Conservation (phyloP, 768 basidiomycete genomes). For the Multifurca ochricompacta region DNA sequence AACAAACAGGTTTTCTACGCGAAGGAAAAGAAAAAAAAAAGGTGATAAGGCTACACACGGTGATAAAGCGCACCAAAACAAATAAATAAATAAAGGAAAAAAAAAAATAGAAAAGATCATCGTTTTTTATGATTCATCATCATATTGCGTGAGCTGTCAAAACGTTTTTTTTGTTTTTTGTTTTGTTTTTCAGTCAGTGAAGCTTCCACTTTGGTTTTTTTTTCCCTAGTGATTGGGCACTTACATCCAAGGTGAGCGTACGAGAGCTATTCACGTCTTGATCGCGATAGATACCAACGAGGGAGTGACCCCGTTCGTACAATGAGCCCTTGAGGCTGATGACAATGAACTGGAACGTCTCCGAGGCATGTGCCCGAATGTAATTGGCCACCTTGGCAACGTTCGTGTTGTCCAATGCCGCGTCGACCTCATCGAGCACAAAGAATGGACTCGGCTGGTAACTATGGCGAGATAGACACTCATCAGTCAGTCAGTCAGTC, state of each 20-base stretch:
- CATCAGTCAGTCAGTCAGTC: not conserved
- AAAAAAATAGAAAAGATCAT: not conserved
- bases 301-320: constrained; percentile 81
- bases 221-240: no score
- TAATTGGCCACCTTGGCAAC: constrained; percentile 94
- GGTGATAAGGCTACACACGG: not conserved
- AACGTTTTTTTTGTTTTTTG: no score
- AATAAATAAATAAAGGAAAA: not conserved
- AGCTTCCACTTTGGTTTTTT: no score
- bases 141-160: constrained; percentile 52
- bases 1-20: no score
- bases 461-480: constrained; percentile 41
- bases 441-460: constrained; percentile 98
- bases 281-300: constrained; percentile 92
- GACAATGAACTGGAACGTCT: constrained; percentile 90
- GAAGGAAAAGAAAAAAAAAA: not conserved
- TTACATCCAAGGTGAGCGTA: constrained; percentile 86
- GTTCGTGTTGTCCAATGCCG: constrained; percentile 97
- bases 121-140: constrained; percentile 38
- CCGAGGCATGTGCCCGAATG: constrained; percentile 76
- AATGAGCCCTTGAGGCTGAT: constrained; percentile 94
- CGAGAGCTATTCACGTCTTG: constrained; percentile 90
- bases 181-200: no score
- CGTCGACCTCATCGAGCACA: constrained; percentile 97
- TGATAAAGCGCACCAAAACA: not conserved